Conservation (phyloP, 257 asterid genomes). For the Nicotiana otophora region DNA sequence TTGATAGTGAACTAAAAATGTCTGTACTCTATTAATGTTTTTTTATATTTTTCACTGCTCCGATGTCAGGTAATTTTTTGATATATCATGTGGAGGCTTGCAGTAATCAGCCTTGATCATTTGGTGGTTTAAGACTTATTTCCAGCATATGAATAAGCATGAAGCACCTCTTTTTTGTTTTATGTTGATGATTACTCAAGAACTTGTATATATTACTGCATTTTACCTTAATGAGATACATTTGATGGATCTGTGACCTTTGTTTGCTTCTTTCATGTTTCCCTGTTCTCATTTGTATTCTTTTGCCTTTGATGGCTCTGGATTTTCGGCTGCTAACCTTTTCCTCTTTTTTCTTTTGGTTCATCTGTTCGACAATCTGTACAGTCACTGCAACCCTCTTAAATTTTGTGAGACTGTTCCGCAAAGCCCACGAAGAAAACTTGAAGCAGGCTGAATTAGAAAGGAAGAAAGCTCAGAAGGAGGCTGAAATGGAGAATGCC, state of each 20-base stretch:
- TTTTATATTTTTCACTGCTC: too few relatives aligned
- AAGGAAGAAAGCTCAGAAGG: conserved; percentile 94
- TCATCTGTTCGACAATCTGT: conserved; percentile 12
- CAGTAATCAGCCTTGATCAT: too few relatives aligned
- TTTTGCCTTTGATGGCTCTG: background rate
- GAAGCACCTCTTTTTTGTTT: background rate
- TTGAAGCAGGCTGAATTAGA: conserved; percentile 89
- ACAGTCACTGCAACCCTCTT: conserved; percentile 90
- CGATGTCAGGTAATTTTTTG: too few relatives aligned
- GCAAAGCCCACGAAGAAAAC: conserved; percentile 91
- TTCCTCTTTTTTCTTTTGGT: background rate
- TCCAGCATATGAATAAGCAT: background rate
- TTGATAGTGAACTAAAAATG: too few relatives aligned
- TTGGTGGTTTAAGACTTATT: background rate
- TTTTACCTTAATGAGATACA: background rate
- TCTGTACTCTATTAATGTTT: too few relatives aligned
- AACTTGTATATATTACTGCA: background rate
- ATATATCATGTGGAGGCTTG: too few relatives aligned
- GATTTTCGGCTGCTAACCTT: background rate
- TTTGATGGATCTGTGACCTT: background rate
- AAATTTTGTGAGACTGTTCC: conserved; percentile 86
- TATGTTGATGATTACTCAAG: background rate
- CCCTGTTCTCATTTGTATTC: background rate
- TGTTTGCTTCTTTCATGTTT: background rate
- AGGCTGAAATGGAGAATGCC: conserved; percentile 72